Evolutionary conservation across 257 asterid species (phyloP), one percentile per base, ranked within the genome.

Genomic region (Marsdenia floribunda): DNA sequence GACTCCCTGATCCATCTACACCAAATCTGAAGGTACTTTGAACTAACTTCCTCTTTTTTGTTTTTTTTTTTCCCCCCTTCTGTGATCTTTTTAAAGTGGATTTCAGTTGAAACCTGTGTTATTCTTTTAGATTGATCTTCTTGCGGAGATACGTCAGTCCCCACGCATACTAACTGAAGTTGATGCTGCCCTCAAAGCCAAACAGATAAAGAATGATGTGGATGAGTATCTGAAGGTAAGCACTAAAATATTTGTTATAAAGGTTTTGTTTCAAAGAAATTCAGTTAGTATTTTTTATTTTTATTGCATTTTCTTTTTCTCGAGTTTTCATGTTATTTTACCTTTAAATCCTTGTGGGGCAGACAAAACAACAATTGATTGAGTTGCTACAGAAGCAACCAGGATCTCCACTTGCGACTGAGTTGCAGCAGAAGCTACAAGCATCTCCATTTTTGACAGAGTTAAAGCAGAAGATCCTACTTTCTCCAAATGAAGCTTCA

Each of bases 1-100:
- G 97, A 87, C 88, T 92, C 33, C 99, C 99, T 0, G 99, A 95
- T 85, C 99, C 99, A 26, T 89, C 98, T 49, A 90, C 97, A 5
- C 99, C 99, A 58, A 92, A 95, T 87, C 79, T 95, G 44, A 95
- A 95, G 98, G 97, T 92, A 24, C 13, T 44, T 65, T 53, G 22
- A 35, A 21, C 52, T 38, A 38, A 18, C 42, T n/a, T 44, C 49
- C 49, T 6, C 47, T 42, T 40, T 40, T 40, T 40, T 52, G 1
- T 18, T 21, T 46, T 42, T 3, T 54, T 71, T 0, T 42, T 42
- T 44, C 9, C 9, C 9, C 46, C 1, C 46, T 63, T 1, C 33
- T 24, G 1, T 61, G n/a, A 22, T 52, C 24, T 50, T 50, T 50
- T 53, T 24, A 35, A 3, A 11, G 50, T 37, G 40, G 37, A 24